These are phyloP conservation scores for Phytophthora foliorum DNA, from an alignment of 352 stramenopile species.

Conservation along the genomic window DNA sequence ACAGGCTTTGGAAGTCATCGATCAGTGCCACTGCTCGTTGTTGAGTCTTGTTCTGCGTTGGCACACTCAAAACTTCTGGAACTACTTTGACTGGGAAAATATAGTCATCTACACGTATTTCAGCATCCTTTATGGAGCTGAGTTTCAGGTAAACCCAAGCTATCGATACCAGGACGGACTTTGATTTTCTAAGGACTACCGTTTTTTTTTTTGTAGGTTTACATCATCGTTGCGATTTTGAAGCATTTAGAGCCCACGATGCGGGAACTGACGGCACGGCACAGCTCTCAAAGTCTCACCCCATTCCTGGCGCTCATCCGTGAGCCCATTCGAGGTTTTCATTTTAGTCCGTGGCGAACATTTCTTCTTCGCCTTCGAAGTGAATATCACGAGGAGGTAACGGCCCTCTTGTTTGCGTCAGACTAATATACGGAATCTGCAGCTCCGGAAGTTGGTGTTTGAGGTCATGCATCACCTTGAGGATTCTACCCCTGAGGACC, in stretches of 20 bases:
- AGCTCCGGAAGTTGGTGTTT: neutral
- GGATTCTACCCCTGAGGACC: no score
- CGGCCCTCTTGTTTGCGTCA: constrained; percentile 30
- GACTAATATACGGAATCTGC: neutral
- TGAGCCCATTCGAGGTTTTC: constrained; percentile 57
- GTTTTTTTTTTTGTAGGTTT: constrained; percentile 52
- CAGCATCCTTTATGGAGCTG: constrained; percentile 59
- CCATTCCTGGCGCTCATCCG: constrained; percentile 50
- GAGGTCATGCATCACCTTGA: neutral
- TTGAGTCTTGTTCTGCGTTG: constrained; percentile 57
- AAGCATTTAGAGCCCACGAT: constrained; percentile 61
- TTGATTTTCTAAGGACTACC: neutral
- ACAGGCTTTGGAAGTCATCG: constrained; percentile 55
- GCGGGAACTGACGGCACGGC: constrained; percentile 33
- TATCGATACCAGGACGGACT: neutral
- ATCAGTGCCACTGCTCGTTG: constrained; percentile 59
- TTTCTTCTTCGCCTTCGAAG: constrained; percentile 60
- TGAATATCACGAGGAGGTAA: constrained; percentile 58
- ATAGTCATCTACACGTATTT: constrained; percentile 64
- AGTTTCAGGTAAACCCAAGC: constrained; percentile 59
- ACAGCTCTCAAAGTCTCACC: constrained; percentile 36
- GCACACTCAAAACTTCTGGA: constrained; percentile 74
- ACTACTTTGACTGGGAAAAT: constrained; percentile 76
- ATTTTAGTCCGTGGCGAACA: constrained; percentile 47
- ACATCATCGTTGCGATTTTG: constrained; percentile 53